These are phyloP conservation scores for Rhynchospora pubera DNA, from an alignment of 176 grass and related monocot species.

Conservation along the genomic window DNA sequence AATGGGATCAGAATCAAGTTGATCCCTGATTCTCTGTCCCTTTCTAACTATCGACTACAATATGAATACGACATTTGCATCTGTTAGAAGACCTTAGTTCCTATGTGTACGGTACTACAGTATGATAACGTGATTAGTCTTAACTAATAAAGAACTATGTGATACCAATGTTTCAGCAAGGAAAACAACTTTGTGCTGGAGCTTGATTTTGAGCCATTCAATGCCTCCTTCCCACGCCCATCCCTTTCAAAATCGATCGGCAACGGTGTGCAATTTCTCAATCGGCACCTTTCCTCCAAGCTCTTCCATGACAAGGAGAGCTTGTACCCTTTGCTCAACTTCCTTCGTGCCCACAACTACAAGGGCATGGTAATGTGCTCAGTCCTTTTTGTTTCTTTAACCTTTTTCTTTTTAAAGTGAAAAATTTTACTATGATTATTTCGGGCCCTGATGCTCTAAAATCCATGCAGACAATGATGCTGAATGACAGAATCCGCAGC, in stretches of 20 bases:
- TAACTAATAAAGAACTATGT: background rate
- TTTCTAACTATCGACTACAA: background rate
- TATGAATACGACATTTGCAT: background rate
- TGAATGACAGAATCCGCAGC: constrained; percentile 95
- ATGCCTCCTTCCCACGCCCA: constrained; percentile 86
- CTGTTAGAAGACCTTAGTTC: background rate
- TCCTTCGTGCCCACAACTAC: constrained; percentile 87
- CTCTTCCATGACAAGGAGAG: constrained; percentile 96
- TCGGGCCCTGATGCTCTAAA: background rate
- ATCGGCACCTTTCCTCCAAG: constrained; percentile 93
- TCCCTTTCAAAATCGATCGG: constrained; percentile 95
- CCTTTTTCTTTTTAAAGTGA: background rate
- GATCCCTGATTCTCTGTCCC: background rate
- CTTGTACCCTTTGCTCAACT: constrained; percentile 93
- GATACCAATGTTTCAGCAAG: constrained; percentile 17
- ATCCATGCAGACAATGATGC: constrained; percentile 83
- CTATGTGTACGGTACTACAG: too few species aligned
- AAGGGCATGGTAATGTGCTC: constrained; percentile 80
- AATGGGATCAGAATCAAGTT: background rate
- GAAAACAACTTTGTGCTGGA: constrained; percentile 74
- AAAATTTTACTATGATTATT: background rate
- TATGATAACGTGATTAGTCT: background rate
- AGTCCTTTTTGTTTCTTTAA: background rate
- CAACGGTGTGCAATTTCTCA: constrained; percentile 99
- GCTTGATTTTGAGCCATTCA: constrained; percentile 98